Percentiles rank a stretch among this genome's conserved stretches.
Conservation (phyloP, 805 yeast genomes). For the Saccharomycopsis capsularis region DNA sequence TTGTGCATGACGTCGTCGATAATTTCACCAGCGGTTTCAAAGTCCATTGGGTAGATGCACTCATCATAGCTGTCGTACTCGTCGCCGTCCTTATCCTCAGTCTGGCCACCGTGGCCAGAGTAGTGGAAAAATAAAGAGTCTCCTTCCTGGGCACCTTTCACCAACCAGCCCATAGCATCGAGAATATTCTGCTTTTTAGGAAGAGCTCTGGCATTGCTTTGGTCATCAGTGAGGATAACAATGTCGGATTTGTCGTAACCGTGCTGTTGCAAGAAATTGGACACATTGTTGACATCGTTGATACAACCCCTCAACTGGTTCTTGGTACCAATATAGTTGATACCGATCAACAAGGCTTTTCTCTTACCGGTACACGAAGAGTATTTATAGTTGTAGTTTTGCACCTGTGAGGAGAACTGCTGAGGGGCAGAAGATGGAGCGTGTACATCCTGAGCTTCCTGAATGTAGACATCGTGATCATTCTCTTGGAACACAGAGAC, state of each 20-base stretch:
- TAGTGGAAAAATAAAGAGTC: slow-evolving; percentile 67
- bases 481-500: slow-evolving; percentile 20
- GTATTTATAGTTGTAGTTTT: slow-evolving; percentile 31
- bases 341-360: slow-evolving; percentile 63
- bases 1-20: slow-evolving; percentile 62
- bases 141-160: slow-evolving; percentile 55
- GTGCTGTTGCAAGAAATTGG: slow-evolving; percentile 28
- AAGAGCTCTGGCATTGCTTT: slow-evolving; percentile 28
- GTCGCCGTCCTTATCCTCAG: slow-evolving; percentile 52
- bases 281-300: slow-evolving; percentile 54
- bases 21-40: slow-evolving; percentile 52
- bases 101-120: slow-evolving; percentile 71
- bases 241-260: slow-evolving; percentile 31
- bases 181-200: slow-evolving; percentile 62
- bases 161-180: slow-evolving; percentile 70
- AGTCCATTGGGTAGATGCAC: slow-evolving; percentile 58
- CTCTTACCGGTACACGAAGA: slow-evolving; percentile 56
- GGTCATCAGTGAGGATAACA: slow-evolving; percentile 45
- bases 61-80: slow-evolving; percentile 60
- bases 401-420: slow-evolving; percentile 16
- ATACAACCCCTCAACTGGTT: slow-evolving; percentile 60
- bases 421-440: slow-evolving; percentile 23
- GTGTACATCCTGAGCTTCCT: slow-evolving; percentile 12
- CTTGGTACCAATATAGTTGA: slow-evolving; percentile 55
- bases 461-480: slow-evolving; percentile 18